Evolutionary conservation across 208 protist species (phyloP).

Genomic region (Phytomonas sp.): DNA sequence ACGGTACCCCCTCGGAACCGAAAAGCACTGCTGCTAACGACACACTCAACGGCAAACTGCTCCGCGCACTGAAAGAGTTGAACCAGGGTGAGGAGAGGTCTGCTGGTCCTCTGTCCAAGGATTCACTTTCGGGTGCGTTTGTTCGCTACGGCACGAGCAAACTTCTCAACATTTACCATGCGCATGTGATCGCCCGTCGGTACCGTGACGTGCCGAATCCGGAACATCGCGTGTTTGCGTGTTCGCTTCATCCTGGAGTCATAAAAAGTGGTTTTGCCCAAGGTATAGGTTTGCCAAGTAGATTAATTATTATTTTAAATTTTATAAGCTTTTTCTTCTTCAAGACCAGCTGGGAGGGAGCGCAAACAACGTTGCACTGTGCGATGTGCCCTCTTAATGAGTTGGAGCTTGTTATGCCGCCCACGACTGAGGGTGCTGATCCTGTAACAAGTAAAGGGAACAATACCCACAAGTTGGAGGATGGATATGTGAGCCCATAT

Average conservation of each 20-base stretch:
- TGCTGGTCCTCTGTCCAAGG: slow-evolving; percentile 25
- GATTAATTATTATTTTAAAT: slow-evolving; percentile 11
- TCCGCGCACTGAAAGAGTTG: slow-evolving; percentile 42
- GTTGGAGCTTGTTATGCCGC: slow-evolving; percentile 46
- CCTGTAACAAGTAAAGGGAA: not conserved
- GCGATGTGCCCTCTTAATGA: slow-evolving; percentile 70
- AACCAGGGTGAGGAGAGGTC: slow-evolving; percentile 42
- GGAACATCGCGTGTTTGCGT: slow-evolving; percentile 37
- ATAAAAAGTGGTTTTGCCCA: slow-evolving; percentile 61
- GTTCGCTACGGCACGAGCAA: slow-evolving; percentile 80
- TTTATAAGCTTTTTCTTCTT: slow-evolving; percentile 38
- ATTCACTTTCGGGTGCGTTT: slow-evolving; percentile 29
- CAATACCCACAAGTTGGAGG: not conserved
- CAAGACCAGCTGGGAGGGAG: slow-evolving; percentile 64
- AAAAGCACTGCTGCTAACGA: not conserved
- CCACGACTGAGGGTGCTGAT: slow-evolving; percentile 7
- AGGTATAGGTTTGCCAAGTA: too few species aligned
- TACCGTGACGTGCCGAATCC: slow-evolving; percentile 17
- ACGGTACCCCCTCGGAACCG: not conserved
- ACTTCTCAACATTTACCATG: slow-evolving; percentile 79
- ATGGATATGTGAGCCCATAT: slow-evolving; percentile 54
- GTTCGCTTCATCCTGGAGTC: slow-evolving; percentile 78
- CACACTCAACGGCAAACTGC: slow-evolving; percentile 28
- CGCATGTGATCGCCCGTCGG: slow-evolving; percentile 60
- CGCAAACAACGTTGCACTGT: slow-evolving; percentile 84